Percentiles rank a stretch among this genome's conserved stretches.
These are phyloP conservation scores for Stemphylium vesicarium DNA, from an alignment of 2,329 filamentous ascomycete species.

Conservation along the genomic window DNA sequence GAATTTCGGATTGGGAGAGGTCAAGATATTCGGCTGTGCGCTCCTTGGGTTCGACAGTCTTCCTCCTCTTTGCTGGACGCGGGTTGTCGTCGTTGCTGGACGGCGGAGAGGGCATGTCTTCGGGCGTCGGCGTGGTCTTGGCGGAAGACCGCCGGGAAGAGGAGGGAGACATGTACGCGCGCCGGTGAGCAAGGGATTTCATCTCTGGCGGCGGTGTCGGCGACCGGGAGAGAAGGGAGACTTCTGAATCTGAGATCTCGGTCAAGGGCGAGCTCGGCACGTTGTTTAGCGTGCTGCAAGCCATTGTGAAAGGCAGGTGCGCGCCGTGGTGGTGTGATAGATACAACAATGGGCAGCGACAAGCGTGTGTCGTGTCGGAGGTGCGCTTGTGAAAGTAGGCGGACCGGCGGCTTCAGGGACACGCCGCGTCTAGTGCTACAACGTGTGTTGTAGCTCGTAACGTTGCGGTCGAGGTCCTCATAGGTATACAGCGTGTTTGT, in stretches of 20 bases:
- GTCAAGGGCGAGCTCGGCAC: conserved; percentile 50
- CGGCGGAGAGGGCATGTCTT: conserved; percentile 52
- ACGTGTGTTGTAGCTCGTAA: neutral
- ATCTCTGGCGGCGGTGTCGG: conserved; percentile 42
- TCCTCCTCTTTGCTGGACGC: conserved; percentile 77
- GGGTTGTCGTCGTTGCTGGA: conserved; percentile 65
- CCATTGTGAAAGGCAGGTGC: conserved; percentile 37
- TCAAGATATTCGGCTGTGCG: conserved; percentile 85
- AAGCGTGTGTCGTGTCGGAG: conserved; percentile 17
- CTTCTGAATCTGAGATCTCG: conserved; percentile 46
- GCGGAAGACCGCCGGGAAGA: conserved; percentile 56
- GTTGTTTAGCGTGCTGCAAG: conserved; percentile 20
- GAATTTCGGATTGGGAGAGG: conserved; percentile 61
- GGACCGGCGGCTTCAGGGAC: conserved; percentile 13
- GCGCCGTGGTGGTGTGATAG: conserved; percentile 6
- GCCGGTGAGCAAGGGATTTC: conserved; percentile 36
- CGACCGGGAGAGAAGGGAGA: conserved; percentile 37
- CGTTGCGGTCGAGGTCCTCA: conserved; percentile 1
- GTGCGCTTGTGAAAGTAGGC: conserved; percentile 13
- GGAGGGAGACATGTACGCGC: conserved; percentile 48
- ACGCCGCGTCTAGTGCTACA: conserved; percentile 12
- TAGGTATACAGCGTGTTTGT: neutral
- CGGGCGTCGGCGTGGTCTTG: conserved; percentile 54
- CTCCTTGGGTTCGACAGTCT: conserved; percentile 62
- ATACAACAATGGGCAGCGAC: conserved; percentile 22